Percentiles rank a stretch among this genome's conserved stretches.
Evolutionary conservation across 2,329 filamentous ascomycete species (phyloP).

Genomic region (Geosmithia flava): DNA sequence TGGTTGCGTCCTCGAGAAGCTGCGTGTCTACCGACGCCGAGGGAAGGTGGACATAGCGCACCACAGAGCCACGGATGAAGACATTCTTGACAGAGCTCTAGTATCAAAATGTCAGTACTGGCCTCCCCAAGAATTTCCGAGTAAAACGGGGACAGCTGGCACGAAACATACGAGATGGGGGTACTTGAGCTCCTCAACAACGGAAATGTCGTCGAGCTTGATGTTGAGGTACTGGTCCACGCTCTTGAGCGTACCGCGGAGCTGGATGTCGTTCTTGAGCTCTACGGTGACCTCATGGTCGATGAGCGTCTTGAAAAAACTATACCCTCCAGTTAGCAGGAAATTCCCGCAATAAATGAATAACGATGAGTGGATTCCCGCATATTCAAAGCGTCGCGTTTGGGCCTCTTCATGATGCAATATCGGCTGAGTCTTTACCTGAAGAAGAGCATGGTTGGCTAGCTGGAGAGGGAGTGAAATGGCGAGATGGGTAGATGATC

Average conservation of each 20-base stretch:
- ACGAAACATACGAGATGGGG: constrained; percentile 61
- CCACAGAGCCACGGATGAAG: constrained; percentile 87
- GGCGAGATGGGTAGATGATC: neutral
- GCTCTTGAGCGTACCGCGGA: constrained; percentile 88
- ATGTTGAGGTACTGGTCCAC: constrained; percentile 99
- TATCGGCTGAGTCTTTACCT: constrained; percentile 1
- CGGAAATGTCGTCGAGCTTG: constrained; percentile 90
- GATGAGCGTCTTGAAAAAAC: constrained; percentile 98
- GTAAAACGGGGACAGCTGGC: neutral
- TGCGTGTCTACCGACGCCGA: constrained; percentile 73
- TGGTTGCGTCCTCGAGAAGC: constrained; percentile 79
- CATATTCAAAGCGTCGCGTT: too few species aligned
- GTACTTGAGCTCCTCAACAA: constrained; percentile 88
- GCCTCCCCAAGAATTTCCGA: neutral
- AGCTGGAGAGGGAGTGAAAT: neutral
- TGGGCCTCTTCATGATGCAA: too few species aligned
- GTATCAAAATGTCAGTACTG: neutral
- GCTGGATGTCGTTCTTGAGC: constrained; percentile 98
- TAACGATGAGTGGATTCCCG: too few species aligned
- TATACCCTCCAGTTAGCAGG: constrained; percentile 17
- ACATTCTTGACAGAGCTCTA: constrained; percentile 80
- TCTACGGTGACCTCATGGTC: constrained; percentile 96
- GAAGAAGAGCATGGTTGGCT: constrained; percentile 6
- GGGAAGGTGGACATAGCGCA: constrained; percentile 84
- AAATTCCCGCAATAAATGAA: neutral